Evolutionary conservation across 2,329 filamentous ascomycete species (phyloP), one percentile per base, ranked within the genome.

Genomic region (Aspergillus sp.): DNA sequence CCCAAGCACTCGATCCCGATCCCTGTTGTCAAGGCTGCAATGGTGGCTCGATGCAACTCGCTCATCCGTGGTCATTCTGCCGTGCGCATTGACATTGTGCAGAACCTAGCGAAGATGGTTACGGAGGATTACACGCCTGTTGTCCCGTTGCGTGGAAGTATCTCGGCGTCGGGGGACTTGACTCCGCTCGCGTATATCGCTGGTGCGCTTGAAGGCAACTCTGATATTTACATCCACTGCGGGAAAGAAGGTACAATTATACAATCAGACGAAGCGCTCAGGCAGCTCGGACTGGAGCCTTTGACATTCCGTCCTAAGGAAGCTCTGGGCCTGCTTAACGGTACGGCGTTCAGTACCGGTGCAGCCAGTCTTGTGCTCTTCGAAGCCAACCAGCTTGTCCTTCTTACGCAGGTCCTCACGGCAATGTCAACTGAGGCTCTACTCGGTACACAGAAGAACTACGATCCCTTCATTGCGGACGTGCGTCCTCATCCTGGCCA

Each of bases 401-500:
- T 86, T 0, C 67, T 86, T 2, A 72, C 80, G 0, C 86, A 89
- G 65, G 66, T 85, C 1, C 70, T 88, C 2, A 88, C 86, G 0
- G 85, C 83, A 1, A 85, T 89, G 77, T 75, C 76, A 2, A 80
- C 82, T 0, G 87, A 90, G 68, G 83, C 83, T 1, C 72, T 89
- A 52, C 67, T 70, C 0, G 86, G 85, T 1, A 84, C 80, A 11
- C 76, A 78, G 2, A 80, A 83, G 61, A 85, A 81, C 68, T 84
- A 83, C 57, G 73, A 85, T 57, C 79, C 82, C 0, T 88, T 88
- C 66, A 81, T 88, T 56, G 80, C 85, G 2, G 65, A 72, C 2
- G 74, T 80, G 4, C 79, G 86, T 1, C 86, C 87, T 1, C 86
- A 89, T 65, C 67, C 70, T 0, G 87, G 87, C 0, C 86, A 89